Evolutionary conservation across 768 basidiomycete species (phyloP).

Genomic region (Hygrophorus russula): DNA sequence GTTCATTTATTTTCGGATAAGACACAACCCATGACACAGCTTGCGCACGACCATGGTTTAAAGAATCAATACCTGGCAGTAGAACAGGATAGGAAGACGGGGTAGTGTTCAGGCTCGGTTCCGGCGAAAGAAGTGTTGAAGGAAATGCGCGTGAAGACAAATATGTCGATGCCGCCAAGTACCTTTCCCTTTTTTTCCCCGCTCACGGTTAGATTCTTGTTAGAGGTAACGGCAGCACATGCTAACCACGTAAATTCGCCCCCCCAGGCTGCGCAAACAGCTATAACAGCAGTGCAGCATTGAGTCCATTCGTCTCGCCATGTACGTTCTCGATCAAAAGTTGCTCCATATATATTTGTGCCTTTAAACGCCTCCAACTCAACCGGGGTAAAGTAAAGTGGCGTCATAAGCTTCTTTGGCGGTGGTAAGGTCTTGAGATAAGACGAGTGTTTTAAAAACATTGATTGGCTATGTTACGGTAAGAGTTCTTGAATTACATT

Average conservation of each 20-base stretch:
- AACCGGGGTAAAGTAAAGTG: conserved; percentile 53
- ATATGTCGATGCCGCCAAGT: conserved; percentile 63
- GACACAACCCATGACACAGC: conserved; percentile 76
- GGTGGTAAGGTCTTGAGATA: conserved; percentile 66
- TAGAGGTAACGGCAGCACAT: background rate
- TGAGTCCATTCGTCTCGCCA: conserved; percentile 56
- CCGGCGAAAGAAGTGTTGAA: conserved; percentile 59
- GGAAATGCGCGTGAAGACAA: conserved; percentile 87
- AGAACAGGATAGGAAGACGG: conserved; percentile 61
- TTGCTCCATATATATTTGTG: conserved; percentile 74
- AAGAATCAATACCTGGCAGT: conserved; percentile 75
- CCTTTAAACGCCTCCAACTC: conserved; percentile 66
- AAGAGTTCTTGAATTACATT: conserved; percentile 5
- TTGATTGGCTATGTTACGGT: conserved; percentile 11
- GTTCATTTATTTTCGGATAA: conserved; percentile 17
- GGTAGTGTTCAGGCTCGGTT: conserved; percentile 39
- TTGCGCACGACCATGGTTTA: conserved; percentile 76
- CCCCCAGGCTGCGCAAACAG: conserved; percentile 29
- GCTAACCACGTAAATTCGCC: conserved; percentile 57
- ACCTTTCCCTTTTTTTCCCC: conserved; percentile 44
- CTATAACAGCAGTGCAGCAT: conserved; percentile 32
- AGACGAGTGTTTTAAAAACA: conserved; percentile 29
- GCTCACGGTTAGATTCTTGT: conserved; percentile 3
- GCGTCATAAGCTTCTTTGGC: conserved; percentile 45
- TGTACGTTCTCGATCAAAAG: conserved; percentile 47